Conservation (phyloP, 768 basidiomycete species). For the Filobasidium floriforme region DNA sequence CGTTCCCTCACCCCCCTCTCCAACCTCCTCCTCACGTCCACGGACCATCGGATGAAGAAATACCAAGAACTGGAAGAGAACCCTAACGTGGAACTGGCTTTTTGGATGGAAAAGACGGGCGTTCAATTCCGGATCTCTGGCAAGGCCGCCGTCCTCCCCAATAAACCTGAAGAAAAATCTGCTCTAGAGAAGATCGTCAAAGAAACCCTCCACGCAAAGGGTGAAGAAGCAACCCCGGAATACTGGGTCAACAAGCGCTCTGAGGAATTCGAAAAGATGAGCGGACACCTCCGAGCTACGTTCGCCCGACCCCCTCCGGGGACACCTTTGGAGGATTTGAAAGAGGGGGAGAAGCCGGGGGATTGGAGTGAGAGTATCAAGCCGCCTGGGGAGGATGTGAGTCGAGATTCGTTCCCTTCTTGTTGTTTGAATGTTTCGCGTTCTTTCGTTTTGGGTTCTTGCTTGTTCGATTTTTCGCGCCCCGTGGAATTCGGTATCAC, state of each 20-base stretch:
- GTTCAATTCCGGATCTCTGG: slow-evolving; percentile 42
- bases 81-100: slow-evolving; percentile 35
- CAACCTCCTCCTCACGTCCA: slow-evolving; percentile 36
- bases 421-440: too few species aligned
- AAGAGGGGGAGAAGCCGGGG: slow-evolving; percentile 29
- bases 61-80: slow-evolving; percentile 30
- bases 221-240: slow-evolving; percentile 25
- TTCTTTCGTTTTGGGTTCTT: too few species aligned
- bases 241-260: slow-evolving; percentile 39
- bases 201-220: slow-evolving; percentile 20
- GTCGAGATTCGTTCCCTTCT: too few species aligned
- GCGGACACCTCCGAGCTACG: slow-evolving; percentile 40
- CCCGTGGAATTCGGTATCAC: too few species aligned
- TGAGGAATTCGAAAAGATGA: slow-evolving; percentile 32
- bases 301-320: slow-evolving; percentile 42
- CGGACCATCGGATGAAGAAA: slow-evolving; percentile 43
- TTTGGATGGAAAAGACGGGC: slow-evolving; percentile 39
- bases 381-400: slow-evolving; percentile 31
- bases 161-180: slow-evolving; percentile 11
- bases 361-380: slow-evolving; percentile 37
- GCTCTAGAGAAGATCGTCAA: slow-evolving; percentile 13
- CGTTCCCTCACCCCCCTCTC: slow-evolving; percentile 32
- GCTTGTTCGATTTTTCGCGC: too few species aligned
- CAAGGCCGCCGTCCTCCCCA: slow-evolving; percentile 26
- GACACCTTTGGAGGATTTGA: slow-evolving; percentile 29